These are phyloP conservation scores for Cardamine chenopodiifolia DNA, from an alignment of 345 rosid species.

Conservation along the genomic window DNA sequence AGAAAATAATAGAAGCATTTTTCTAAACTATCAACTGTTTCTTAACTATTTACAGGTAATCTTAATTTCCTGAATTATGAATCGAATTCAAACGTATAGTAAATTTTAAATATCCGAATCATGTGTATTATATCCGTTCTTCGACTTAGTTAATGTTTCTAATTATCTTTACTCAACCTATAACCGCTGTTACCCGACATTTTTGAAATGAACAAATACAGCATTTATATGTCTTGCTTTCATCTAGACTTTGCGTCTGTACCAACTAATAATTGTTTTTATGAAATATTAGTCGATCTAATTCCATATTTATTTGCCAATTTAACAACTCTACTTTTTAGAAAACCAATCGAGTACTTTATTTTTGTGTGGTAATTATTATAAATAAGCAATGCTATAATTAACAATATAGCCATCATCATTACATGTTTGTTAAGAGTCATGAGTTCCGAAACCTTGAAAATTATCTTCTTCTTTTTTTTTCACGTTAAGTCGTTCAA, in stretches of 20 bases:
- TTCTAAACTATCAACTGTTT: not conserved
- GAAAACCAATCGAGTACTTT: not conserved
- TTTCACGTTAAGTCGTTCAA: slow-evolving; percentile 19
- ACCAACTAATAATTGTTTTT: not conserved
- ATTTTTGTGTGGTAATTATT: not conserved
- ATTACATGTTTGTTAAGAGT: slow-evolving; percentile 31
- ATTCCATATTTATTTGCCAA: not conserved
- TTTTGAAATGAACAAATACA: not conserved
- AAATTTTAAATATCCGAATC: no score
- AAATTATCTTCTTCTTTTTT: not conserved
- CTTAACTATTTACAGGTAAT: not conserved
- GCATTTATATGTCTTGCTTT: not conserved
- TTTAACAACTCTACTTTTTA: not conserved
- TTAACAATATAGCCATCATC: slow-evolving; percentile 16
- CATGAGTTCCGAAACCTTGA: slow-evolving; percentile 34
- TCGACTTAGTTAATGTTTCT: no score
- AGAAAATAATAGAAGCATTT: not conserved
- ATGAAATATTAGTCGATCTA: not conserved
- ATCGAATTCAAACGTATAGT: not conserved
- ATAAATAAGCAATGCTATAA: not conserved
- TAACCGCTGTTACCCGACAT: no score
- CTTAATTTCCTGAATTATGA: not conserved
- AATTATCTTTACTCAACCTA: no score
- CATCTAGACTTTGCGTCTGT: not conserved
- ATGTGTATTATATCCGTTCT: no score